Conservation (phyloP, 306 rosid species). For the Ormosia semicastrata region DNA sequence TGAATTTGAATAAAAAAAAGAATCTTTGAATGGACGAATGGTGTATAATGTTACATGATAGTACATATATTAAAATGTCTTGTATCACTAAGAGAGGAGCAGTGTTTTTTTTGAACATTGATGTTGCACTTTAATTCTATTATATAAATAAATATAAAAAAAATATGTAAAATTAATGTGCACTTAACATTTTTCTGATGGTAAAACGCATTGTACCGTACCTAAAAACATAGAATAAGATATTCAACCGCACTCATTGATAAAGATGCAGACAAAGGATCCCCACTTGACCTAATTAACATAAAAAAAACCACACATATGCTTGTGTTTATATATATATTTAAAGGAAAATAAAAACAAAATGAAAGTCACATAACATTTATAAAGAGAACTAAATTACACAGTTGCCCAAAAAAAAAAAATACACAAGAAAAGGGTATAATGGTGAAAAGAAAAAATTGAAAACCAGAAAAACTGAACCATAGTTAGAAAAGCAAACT, state of each 20-base stretch:
- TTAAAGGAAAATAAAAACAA: background rate
- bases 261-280: background rate
- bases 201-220: conserved; percentile 1
- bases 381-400: background rate
- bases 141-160: no score
- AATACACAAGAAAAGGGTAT: conserved; percentile 18
- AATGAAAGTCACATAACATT: background rate
- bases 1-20: no score
- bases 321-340: background rate
- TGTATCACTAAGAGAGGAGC: background rate
- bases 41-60: conserved; percentile 31
- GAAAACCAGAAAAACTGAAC: background rate
- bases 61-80: background rate
- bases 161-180: no score
- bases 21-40: background rate
- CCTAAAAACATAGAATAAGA: conserved; percentile 16
- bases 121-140: no score
- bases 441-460: conserved; percentile 13
- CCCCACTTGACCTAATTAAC: background rate
- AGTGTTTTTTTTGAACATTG: background rate
- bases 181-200: background rate
- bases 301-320: background rate
- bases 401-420: no score
- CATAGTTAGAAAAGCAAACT: conserved; percentile 31
- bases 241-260: conserved; percentile 19